Base-by-base conservation (phyloP, 768 basidiomycete genomes). In the Kwoniella bestiolae region DNA sequence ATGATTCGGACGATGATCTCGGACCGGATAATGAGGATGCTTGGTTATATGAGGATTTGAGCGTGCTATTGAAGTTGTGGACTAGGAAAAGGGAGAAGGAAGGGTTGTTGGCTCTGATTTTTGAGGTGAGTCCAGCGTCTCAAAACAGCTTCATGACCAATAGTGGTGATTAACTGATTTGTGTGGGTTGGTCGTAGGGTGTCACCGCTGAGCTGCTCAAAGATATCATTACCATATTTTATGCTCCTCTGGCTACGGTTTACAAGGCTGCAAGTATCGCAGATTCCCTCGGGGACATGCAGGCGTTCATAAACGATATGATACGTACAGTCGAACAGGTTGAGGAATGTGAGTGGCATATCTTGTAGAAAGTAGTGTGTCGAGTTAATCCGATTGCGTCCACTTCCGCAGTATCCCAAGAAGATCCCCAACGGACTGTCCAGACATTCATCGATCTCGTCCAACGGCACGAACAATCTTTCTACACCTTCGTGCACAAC, bases 211-310 rank as follows among this genome's bases (percentile, higher is more conserved):
- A 98, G 34, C 84, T 99, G 26, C 83, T 99, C 75, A 97, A 94
- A 81, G 96, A 99, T 79, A 97, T 99, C 65, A 92, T 99, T 73
- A 97, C 96, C 21, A 98, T 99, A 64, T 99, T 99, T 82, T 99
- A 99, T 80, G 83, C 94, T 0, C 96, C 96, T 2, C 83, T 99
- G 26, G 96, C 96, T 2, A 92, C 95, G 76, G 96, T 98, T 1
- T 99, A 98, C 83, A 88, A 91, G 73, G 96, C 96, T 9, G 96
- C 96, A 5, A 96, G 91, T 78, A 97, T 99, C 59, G 90, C 91
- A 11, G 95, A 98, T 79, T 98, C 94, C 1, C 78, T 99, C 0
- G 84, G 87, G 31, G 96, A 98, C 79, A 74, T 97, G 53, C 96
- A 98, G 81, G 91, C 85, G 72, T 99, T 99, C 76, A 86, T 98